Base-by-base conservation (phyloP, 345 rosid genomes). In the Melaleuca quinquenervia region DNA sequence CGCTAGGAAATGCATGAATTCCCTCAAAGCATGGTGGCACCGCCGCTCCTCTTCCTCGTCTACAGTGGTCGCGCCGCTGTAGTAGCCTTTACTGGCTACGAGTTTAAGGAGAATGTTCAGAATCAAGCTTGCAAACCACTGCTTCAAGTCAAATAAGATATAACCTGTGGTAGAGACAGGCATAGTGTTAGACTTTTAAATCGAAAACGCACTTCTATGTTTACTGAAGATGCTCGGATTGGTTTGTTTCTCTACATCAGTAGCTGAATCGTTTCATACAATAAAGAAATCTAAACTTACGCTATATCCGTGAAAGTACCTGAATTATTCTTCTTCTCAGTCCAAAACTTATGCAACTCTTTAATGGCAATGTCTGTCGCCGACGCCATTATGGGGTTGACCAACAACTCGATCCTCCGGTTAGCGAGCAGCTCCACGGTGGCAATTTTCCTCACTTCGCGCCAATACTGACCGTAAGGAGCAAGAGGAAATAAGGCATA, bases 381-480 rank as follows among this genome's bases (percentile, higher is more conserved):
- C 11, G 32, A 51, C 52, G 80, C 52, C 64, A 50, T 86, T 88
- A 70, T 89, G 84, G 78, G 78, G 78, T 36, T 70, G 48, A 70
- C 20, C 26, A 70, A 18, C 1, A 7, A 70, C 48, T 70, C 48
- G 78, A 36, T 7, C 78, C 88, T 52, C 32, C 88, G 52, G 84
- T 82, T 85, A 3, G 86, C 87, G 49, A 92, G 90, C 13, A 91
- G 87, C 84, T 87, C 87, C 7, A 15, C 3, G 21, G 88, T 87
- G 14, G 84, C 44, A 24, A 92, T 83, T 74, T 89, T 91, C 29
- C 91, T 86, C 85, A 91, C 84, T 56, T 90, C 82, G 1, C 92
- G 86, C 92, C 91, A 90, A 64, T 87, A 92, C 22, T 87, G 78
- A 1, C 87, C 83, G 29, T 90, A 87, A 21, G 91, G 91, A 7